Base-by-base conservation (phyloP, 2,329 filamentous ascomycete genomes). In the Penicillium brasilianum region DNA sequence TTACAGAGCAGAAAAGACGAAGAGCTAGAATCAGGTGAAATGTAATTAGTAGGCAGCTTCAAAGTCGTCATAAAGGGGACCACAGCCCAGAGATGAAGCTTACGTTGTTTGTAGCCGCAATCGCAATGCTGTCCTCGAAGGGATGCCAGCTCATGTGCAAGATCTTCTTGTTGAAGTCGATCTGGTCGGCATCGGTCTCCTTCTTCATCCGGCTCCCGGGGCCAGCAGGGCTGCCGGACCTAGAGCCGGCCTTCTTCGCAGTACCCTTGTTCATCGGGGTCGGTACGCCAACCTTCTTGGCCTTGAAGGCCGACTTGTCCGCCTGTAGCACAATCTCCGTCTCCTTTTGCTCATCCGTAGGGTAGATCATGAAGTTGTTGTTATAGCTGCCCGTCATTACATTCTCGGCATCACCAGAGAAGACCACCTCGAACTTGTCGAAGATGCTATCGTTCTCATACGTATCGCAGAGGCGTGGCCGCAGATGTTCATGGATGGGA, bases 351-450 rank as follows among this genome's bases (percentile, higher is more conserved):
- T 93, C 91, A 72, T 98, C 94, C 28, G 93, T 95, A 4, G 95
- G 95, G 78, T 98, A 99, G 74, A 99, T 99, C 95, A 99, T 99
- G 84, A 99, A 98, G 82, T 99, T 99, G 83, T 99, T 99, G 85
- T 99, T 99, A 84, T 99, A 99, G 76, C 93, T 97, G 71, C 95
- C 95, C 6, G 95, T 99, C 95, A 99, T 99, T 68, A 98, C 95
- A 71, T 99, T 98, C 85, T 97, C 96, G 41, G 93, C 92, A 78
- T 98, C 94, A 25, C 95, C 95, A 1, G 94, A 98, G 82, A 99
- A 99, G 55, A 98, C 94, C 44, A 99, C 95, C 80, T 99, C 95
- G 69, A 99, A 99, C 79, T 99, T 99, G 86, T 99, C 95, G 75
- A 99, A 99, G 74, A 99, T 99, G 78, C 93, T 97, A 75, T 99